Evolutionary conservation across 805 yeast genomes (phyloP).

Genomic region (Debaryomyces hansenii): DNA sequence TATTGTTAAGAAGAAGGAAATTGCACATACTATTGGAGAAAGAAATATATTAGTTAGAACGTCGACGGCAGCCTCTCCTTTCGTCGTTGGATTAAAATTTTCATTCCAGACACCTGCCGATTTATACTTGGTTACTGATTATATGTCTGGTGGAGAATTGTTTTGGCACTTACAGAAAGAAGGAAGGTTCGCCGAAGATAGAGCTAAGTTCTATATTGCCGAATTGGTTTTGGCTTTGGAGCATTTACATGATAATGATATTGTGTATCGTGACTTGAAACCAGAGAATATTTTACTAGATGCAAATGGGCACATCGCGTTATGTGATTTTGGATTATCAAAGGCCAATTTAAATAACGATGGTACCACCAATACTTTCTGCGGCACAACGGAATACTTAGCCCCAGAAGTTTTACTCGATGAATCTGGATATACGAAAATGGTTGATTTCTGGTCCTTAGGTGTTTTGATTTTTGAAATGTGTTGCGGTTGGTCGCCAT

Average conservation of each 20-base stretch:
- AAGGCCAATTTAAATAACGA: constrained; percentile 86
- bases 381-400: constrained; percentile 97
- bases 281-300: constrained; percentile 95
- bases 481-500: constrained; percentile 99
- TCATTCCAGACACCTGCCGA: constrained; percentile 95
- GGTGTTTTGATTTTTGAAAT: constrained; percentile 97
- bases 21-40: constrained; percentile 98
- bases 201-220: constrained; percentile 97
- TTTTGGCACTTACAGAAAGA: constrained; percentile 97
- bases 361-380: constrained; percentile 93
- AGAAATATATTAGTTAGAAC: constrained; percentile 92
- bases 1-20: constrained; percentile 94
- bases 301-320: constrained; percentile 95
- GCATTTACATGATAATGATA: constrained; percentile 92
- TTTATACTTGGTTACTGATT: constrained; percentile 90
- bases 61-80: constrained; percentile 83
- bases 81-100: constrained; percentile 92
- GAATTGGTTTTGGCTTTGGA: constrained; percentile 91
- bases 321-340: constrained; percentile 95
- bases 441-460: constrained; percentile 99
- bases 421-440: constrained; percentile 95
- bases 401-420: constrained; percentile 96
- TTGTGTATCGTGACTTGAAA: constrained; percentile 94
- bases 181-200: constrained; percentile 87
- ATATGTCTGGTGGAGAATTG: constrained; percentile 97